A percentile compares a stretch with the other conserved stretches of the same genome.
These are phyloP conservation scores for Globisporangium polare DNA, from an alignment of 352 stramenopile genomes.

Conservation along the genomic window DNA sequence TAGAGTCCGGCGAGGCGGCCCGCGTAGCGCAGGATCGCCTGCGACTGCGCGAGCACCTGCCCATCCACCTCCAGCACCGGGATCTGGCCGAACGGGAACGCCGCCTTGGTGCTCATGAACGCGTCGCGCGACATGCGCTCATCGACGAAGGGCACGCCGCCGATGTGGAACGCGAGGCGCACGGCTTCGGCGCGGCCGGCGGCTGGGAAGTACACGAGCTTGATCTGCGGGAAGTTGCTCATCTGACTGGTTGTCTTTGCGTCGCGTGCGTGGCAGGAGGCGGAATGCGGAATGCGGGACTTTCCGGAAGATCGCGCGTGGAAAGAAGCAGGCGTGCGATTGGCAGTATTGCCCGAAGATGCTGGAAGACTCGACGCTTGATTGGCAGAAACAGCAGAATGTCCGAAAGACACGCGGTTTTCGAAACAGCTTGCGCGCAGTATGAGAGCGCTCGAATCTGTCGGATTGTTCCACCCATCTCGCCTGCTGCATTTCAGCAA, in stretches of 20 bases:
- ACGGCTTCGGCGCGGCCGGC: conserved; percentile 34
- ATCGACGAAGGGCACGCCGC: conserved; percentile 55
- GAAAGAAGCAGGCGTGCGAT: background rate
- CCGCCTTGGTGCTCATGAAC: conserved; percentile 33
- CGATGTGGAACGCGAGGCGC: conserved; percentile 53
- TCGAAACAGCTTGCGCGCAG: too few relatives aligned
- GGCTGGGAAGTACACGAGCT: conserved; percentile 56
- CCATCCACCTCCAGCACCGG: conserved; percentile 43
- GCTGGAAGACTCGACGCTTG: too few relatives aligned
- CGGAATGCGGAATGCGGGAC: background rate
- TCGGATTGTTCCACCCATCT: too few relatives aligned
- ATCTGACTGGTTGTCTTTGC: conserved; percentile 17
- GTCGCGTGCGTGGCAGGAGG: background rate
- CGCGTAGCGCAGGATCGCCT: conserved; percentile 57
- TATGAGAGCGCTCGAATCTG: too few relatives aligned
- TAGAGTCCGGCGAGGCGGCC: conserved; percentile 52
- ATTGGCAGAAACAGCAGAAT: too few relatives aligned
- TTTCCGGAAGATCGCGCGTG: background rate
- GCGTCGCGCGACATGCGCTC: conserved; percentile 30
- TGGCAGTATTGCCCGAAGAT: too few relatives aligned
- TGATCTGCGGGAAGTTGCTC: conserved; percentile 31
- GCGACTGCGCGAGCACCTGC: conserved; percentile 35
- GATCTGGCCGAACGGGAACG: conserved; percentile 44
- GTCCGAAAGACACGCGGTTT: too few relatives aligned
- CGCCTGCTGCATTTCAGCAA: too few relatives aligned